Evolutionary conservation across 202 grass and related monocot genomes (phyloP), one percentile per base, ranked within the genome.

Genomic region (Saccharum hybrid): DNA sequence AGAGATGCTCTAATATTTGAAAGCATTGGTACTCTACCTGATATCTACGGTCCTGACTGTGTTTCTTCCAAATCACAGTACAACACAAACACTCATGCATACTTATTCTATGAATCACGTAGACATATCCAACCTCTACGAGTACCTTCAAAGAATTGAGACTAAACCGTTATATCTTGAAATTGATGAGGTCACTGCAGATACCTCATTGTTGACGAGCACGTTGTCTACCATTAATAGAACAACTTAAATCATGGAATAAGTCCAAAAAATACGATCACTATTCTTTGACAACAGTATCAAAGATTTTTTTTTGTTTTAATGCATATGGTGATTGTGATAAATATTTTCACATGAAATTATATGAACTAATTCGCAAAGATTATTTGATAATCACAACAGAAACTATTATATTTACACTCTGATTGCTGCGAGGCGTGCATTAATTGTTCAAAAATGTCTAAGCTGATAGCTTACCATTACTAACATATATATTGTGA

Each of bases 311-410:
- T 68, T 39, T 65, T 40, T 8, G 38, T 8, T 40, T 1, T 5
- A 68, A 40, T 68, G 36, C 66, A 40, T 40, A 68, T 10, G 26
- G 68, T 22, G 40, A 63, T 34, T 75, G 13, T 56, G 60, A 75
- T 31, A 56, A 66, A 49, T 16, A 67, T 16, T 56, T 75, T 56
- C 31, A 67, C 61, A 75, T 12, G 19, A 65, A 38, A 7, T 48
- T 63, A 37, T 66, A 66, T 64, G 28, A 6, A 11, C 30, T 30
- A 64, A 18, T 79, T 56, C 0, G 15, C 16, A 43, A 7, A 66
- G 19, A 16, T 80, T 18, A 30, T 59, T 84, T 68, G 82, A 84
- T 22, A 63, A 43, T 34, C 21, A 15, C 16, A 59, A 15, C 36
- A 60, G 42, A 45, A 40, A 33, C 1, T 18, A 6, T 19, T 22